Evolutionary conservation across 2,329 filamentous ascomycete species (phyloP).

Genomic region (Phaeosphaeriaceae sp.): DNA sequence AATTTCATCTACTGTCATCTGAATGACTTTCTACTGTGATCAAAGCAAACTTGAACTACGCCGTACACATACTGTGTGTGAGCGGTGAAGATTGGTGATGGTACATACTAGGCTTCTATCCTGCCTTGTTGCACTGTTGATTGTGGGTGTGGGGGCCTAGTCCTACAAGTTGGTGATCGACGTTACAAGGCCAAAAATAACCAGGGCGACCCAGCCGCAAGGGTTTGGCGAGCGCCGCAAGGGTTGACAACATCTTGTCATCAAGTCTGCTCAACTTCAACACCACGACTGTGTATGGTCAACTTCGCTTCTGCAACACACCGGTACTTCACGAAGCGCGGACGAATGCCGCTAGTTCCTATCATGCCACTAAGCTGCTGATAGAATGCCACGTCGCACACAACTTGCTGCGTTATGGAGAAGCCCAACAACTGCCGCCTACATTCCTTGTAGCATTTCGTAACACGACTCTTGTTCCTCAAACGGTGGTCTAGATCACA

Average conservation of each 20-base stretch:
- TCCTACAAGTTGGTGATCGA: not conserved
- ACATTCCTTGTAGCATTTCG: not conserved
- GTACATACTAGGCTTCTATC: not conserved
- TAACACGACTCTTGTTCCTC: conserved; percentile 22
- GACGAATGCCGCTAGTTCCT: conserved; percentile 6
- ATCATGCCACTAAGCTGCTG: conserved; percentile 6
- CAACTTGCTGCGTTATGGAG: conserved; percentile 1
- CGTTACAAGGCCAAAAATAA: conserved; percentile 1
- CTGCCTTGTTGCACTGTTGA: not conserved
- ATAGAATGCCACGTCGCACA: conserved; percentile 9
- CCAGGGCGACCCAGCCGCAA: not conserved
- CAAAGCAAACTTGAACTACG: not conserved
- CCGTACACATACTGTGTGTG: not conserved
- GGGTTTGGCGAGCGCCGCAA: conserved; percentile 6
- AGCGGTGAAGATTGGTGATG: no score
- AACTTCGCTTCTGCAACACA: conserved; percentile 6
- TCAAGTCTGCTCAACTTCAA: conserved; percentile 15
- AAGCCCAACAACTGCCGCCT: conserved; percentile 11
- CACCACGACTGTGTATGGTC: conserved; percentile 20
- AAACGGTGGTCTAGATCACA: conserved; percentile 7
- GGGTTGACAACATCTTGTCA: conserved; percentile 13
- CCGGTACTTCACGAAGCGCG: conserved; percentile 10
- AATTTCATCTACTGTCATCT: not conserved
- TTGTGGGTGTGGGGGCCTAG: not conserved
- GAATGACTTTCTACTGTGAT: not conserved